Base-by-base conservation (phyloP, 208 protist species). In the Acanthamoeba castellanii region DNA sequence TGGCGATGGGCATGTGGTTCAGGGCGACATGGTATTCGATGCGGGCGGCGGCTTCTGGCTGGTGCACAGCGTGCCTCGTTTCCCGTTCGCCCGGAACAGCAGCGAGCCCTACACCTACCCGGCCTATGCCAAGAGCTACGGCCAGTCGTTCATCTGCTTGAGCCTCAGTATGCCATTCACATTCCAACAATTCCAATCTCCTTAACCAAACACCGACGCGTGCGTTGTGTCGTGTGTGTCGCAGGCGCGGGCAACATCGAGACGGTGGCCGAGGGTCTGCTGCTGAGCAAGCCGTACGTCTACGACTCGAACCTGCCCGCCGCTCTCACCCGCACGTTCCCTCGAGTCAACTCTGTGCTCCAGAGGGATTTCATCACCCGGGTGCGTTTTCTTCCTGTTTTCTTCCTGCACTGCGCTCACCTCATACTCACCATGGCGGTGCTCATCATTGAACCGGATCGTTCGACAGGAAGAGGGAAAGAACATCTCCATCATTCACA, bases 81-180 rank as follows among this genome's bases (percentile, higher is more conserved):
- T 92, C 22, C 96, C 96, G 61, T 37, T 52, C 4, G 70, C 30
- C 45, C 37, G 70, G 34, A 50, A 27, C 6, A 50, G 25, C 64
- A 11, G 13, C 11, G 42, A 88, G 20, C 2, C 34, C 5, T 97
- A 96, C 47, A 52, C 47, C 3, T 97, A 59, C n/a, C 96, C 96
- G 88, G 85, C n/a, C 3, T 92, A 95, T 30, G 96, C 87, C 61
- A 59, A 59, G 13, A 91, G 32, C 0, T 96, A 97, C 34, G 96
- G 96, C 52, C 96, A 97, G 70, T 95, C 95, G 9, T 96, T 95
- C 64, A 13, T 96, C 7, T 96, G 96, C 78, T 47, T 95, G 5
- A 61, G 57, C 0, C 94, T 95, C 30, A 22, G n/a, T 34, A 42
- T 25, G 11, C 9, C 27, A 14, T 45, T 45, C 0, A 2, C 64